Conservation (phyloP, 1,284 basidiomycete species). For the Cryptococcus sp. region DNA sequence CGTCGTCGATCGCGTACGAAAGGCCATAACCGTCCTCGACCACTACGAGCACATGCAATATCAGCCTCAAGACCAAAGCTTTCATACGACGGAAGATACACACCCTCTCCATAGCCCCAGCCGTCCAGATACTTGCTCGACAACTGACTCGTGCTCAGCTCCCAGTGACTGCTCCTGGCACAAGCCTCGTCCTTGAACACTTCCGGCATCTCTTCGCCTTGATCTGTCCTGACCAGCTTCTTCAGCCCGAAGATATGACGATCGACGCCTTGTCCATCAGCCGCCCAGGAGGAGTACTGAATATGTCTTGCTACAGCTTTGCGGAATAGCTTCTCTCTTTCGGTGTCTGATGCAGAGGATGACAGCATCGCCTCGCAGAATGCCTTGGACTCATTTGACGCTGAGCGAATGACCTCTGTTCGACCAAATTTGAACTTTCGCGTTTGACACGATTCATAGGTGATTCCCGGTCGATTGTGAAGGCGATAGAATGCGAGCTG, state of each 20-base stretch:
- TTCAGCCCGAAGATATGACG: constrained; percentile 93
- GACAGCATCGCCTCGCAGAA: constrained; percentile 89
- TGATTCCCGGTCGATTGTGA: constrained; percentile 73
- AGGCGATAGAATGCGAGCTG: constrained; percentile 94
- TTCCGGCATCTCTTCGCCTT: constrained; percentile 73
- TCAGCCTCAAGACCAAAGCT: background rate
- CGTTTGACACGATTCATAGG: constrained; percentile 94
- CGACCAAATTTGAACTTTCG: constrained; percentile 87
- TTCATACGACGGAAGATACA: constrained; percentile 31
- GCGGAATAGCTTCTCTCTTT: constrained; percentile 72
- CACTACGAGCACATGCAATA: constrained; percentile 56
- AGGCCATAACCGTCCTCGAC: constrained; percentile 92
- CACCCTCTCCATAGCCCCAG: constrained; percentile 97
- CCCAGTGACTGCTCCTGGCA: constrained; percentile 78
- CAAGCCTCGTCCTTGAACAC: constrained; percentile 80
- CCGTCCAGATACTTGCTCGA: constrained; percentile 82
- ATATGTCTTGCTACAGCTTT: constrained; percentile 79
- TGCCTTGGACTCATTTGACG: constrained; percentile 77
- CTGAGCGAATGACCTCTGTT: constrained; percentile 91
- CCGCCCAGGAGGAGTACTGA: constrained; percentile 85
- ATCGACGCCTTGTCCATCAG: constrained; percentile 93
- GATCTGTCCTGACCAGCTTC: constrained; percentile 65
- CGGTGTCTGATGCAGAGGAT: constrained; percentile 59
- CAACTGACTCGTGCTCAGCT: constrained; percentile 87
- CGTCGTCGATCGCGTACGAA: constrained; percentile 86